phyloP scores from a whole-genome alignment of 768 basidiomycete genomes.

The Boletus sp. region DNA sequence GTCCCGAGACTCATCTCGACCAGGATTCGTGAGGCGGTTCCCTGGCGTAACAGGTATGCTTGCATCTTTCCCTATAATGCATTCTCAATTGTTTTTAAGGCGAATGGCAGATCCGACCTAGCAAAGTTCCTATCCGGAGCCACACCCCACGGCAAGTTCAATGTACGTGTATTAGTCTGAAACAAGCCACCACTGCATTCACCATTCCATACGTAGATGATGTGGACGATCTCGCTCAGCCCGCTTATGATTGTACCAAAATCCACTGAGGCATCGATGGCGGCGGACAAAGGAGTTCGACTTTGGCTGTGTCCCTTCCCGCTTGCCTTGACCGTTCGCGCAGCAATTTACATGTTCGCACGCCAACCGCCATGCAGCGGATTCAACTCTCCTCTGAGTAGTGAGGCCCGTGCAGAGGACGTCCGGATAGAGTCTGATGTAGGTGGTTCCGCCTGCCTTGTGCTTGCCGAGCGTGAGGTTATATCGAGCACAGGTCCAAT shows the following conservation, averaged over 20 bases:
- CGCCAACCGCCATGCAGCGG: background rate
- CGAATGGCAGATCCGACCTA: background rate
- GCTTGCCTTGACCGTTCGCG: background rate
- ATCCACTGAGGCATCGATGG: background rate
- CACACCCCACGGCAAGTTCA: background rate
- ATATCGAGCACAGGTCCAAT: background rate
- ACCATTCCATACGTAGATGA: background rate
- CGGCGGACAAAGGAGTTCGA: background rate
- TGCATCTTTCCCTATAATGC: background rate
- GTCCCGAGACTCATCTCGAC: background rate
- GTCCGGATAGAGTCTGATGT: background rate
- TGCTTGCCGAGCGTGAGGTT: background rate
- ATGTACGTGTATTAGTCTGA: background rate
- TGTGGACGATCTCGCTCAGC: background rate
- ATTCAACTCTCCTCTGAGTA: background rate
- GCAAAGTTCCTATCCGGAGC: background rate
- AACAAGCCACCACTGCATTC: too few relatives aligned
- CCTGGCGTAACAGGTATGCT: background rate
- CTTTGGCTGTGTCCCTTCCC: background rate
- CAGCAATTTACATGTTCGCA: background rate
- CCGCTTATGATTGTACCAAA: background rate
- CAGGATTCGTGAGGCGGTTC: background rate
- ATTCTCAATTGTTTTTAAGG: background rate
- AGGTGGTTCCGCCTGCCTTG: background rate
- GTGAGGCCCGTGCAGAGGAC: background rate